phyloP scores from a whole-genome alignment of 2,329 filamentous ascomycete species.

The Colletotrichum tabaci region DNA sequence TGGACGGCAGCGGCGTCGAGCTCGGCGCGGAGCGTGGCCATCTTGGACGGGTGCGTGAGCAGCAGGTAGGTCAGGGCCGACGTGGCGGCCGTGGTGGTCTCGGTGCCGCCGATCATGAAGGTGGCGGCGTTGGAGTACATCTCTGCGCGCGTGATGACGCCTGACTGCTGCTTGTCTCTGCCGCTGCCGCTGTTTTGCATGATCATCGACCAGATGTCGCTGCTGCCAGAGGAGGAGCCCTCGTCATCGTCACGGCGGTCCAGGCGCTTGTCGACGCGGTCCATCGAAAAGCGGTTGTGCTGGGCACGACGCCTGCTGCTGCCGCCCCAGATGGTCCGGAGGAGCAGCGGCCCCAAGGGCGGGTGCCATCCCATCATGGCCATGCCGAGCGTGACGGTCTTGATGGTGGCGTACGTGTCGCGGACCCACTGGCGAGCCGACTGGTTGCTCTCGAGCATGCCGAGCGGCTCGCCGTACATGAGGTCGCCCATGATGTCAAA shows the following conservation, averaged over 20 bases:
- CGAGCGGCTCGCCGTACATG: conserved; percentile 50
- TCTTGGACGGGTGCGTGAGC: conserved; percentile 48
- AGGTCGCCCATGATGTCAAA: conserved; percentile 52
- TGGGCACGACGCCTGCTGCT: conserved; percentile 27
- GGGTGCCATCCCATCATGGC: conserved; percentile 35
- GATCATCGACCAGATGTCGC: conserved; percentile 37
- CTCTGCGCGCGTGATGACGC: conserved; percentile 35
- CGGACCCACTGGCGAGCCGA: conserved; percentile 48
- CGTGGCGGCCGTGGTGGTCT: conserved; percentile 62
- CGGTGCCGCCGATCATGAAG: conserved; percentile 57
- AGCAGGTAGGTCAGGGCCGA: conserved; percentile 59
- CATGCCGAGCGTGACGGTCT: conserved; percentile 41
- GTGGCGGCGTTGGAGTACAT: conserved; percentile 43
- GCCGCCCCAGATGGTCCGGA: conserved; percentile 30
- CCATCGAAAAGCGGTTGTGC: conserved; percentile 38
- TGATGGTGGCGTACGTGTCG: conserved; percentile 45
- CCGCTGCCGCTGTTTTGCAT: conserved; percentile 30
- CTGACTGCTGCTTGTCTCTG: conserved; percentile 13
- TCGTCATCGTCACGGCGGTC: conserved; percentile 20
- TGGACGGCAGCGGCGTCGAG: conserved; percentile 44
- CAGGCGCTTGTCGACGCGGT: conserved; percentile 40
- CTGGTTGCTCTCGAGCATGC: conserved; percentile 45
- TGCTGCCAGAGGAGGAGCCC: conserved; percentile 19
- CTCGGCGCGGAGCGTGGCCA: conserved; percentile 55
- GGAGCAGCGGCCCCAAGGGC: conserved; percentile 27